Evolutionary conservation across 192 early-diverging fungal species (phyloP).

Genomic region (Pilobolus umbonatus): DNA sequence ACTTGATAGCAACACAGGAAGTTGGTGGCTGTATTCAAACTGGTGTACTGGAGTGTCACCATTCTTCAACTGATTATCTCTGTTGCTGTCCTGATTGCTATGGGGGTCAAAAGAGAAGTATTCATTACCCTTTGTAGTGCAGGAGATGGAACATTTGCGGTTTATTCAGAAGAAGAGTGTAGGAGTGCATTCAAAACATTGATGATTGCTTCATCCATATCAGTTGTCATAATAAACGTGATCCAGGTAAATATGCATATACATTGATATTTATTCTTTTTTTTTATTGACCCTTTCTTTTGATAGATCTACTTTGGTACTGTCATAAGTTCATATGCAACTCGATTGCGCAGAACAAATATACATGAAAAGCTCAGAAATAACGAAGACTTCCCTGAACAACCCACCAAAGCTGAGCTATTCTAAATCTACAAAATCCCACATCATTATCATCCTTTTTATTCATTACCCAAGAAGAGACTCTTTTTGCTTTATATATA

Average conservation of each 20-base stretch:
- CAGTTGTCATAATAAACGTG: conserved; percentile 17
- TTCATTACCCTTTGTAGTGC: background rate
- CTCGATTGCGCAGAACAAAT: conserved; percentile 26
- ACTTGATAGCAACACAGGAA: conserved; percentile 23
- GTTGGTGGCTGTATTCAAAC: conserved; percentile 19
- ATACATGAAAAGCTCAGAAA: conserved; percentile 28
- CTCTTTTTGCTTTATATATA: too few species aligned
- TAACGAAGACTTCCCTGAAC: conserved; percentile 29
- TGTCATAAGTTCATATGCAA: conserved; percentile 28
- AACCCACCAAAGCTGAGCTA: conserved; percentile 6
- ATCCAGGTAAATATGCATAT: conserved; percentile 19
- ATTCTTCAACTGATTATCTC: conserved; percentile 19
- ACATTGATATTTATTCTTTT: background rate
- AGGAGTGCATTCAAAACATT: background rate
- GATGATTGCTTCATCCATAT: conserved; percentile 7
- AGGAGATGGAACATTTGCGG: background rate
- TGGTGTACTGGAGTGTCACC: conserved; percentile 24
- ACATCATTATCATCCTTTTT: background rate
- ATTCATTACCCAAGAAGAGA: conserved; percentile 1
- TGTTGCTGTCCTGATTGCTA: conserved; percentile 15
- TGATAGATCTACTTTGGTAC: conserved; percentile 27
- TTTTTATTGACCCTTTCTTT: background rate
- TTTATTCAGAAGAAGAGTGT: conserved; percentile 6
- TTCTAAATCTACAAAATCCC: too few species aligned
- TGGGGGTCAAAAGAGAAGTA: background rate